phyloP scores from a whole-genome alignment of 495 filamentous ascomycete genomes.

The Penicillium waksmanii region DNA sequence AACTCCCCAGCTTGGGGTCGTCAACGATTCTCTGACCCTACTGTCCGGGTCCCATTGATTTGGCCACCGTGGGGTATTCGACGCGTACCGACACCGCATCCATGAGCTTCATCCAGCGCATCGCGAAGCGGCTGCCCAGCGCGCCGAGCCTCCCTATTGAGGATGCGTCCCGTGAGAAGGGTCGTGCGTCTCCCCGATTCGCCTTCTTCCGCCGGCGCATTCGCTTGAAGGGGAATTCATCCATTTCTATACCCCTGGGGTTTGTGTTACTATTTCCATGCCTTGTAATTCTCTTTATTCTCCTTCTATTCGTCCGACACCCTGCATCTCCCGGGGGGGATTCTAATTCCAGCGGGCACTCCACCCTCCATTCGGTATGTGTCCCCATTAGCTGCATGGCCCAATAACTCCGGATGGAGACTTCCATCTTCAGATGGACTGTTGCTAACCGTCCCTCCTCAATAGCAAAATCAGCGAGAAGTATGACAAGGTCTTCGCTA shows the following conservation, averaged over 20 bases:
- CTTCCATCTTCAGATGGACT: neutral
- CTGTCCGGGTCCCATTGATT: slow-evolving; percentile 29
- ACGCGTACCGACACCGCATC: slow-evolving; percentile 33
- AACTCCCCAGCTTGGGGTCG: slow-evolving; percentile 13
- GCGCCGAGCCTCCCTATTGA: slow-evolving; percentile 63
- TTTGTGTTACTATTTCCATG: slow-evolving; percentile 91
- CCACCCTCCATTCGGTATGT: slow-evolving; percentile 90
- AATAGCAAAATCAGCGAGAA: slow-evolving; percentile 94
- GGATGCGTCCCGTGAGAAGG: slow-evolving; percentile 59
- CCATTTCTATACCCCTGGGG: slow-evolving; percentile 90
- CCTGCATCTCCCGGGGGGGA: slow-evolving; percentile 76
- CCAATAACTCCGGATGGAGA: too few species aligned
- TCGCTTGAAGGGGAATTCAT: slow-evolving; percentile 91
- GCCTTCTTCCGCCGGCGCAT: slow-evolving; percentile 88
- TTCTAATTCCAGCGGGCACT: slow-evolving; percentile 85
- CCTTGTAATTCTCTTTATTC: slow-evolving; percentile 87
- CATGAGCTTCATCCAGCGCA: slow-evolving; percentile 68
- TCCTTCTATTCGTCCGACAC: slow-evolving; percentile 88
- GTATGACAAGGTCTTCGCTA: slow-evolving; percentile 94
- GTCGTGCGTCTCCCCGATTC: slow-evolving; percentile 59
- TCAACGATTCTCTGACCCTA: slow-evolving; percentile 22
- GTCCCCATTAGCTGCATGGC: neutral
- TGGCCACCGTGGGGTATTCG: slow-evolving; percentile 29
- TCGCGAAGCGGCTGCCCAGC: slow-evolving; percentile 66
- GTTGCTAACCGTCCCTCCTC: neutral